phyloP scores from a whole-genome alignment of 805 yeast species.

The Wickerhamiella kazuoi region DNA sequence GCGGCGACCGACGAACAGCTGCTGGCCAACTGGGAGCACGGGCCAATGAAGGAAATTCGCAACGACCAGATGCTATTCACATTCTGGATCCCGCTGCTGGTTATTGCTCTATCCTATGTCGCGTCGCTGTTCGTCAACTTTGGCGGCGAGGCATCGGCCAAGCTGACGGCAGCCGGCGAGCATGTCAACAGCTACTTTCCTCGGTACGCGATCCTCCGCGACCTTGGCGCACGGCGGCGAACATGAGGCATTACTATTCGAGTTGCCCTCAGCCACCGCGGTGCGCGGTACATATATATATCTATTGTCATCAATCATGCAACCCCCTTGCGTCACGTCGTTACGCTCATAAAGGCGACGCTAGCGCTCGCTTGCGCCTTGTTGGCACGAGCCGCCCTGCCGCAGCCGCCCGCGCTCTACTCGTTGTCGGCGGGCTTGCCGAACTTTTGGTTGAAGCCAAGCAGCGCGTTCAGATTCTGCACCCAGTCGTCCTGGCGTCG shows the following conservation, averaged over 20 bases:
- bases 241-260: not conserved
- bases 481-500: conserved; percentile 81
- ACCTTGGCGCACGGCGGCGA: not conserved
- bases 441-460: conserved; percentile 79
- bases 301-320: too few species aligned
- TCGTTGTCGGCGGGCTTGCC: conserved; percentile 18
- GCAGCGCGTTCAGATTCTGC: conserved; percentile 63
- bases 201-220: not conserved
- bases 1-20: conserved; percentile 3
- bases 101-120: conserved; percentile 16
- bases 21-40: conserved; percentile 21
- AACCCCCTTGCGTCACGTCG: too few species aligned
- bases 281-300: too few species aligned
- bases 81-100: conserved; percentile 75
- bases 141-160: not conserved
- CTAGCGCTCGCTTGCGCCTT: not conserved
- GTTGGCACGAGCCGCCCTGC: not conserved
- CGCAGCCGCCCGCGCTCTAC: too few species aligned
- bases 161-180: not conserved
- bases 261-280: too few species aligned
- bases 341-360: not conserved
- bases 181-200: not conserved
- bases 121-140: conserved; percentile 1
- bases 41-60: conserved; percentile 27
- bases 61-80: conserved; percentile 74